These are phyloP conservation scores for Aspergillus sp. DNA, from an alignment of 2,329 filamentous ascomycete genomes.

Conservation along the genomic window DNA sequence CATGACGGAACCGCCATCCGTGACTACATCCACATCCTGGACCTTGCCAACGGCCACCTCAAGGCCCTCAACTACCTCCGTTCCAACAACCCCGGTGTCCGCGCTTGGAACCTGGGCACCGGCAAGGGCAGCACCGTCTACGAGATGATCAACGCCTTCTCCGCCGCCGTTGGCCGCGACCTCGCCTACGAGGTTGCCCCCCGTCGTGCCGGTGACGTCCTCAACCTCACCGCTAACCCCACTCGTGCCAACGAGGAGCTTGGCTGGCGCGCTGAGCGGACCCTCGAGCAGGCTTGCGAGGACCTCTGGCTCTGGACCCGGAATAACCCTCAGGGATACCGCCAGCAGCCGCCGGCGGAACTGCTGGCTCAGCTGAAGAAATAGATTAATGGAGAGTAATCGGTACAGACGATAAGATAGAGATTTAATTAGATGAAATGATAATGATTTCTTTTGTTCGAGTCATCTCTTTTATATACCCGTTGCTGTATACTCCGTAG, in stretches of 20 bases:
- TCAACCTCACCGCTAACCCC: conserved; percentile 91
- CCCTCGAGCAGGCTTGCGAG: conserved; percentile 84
- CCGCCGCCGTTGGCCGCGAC: conserved; percentile 72
- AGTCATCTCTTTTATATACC: too few relatives aligned
- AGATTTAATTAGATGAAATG: conserved; percentile 26
- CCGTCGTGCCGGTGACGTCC: conserved; percentile 78
- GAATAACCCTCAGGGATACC: conserved; percentile 94
- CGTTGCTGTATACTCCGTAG: not conserved
- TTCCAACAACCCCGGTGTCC: conserved; percentile 63
- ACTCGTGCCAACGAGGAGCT: conserved; percentile 80
- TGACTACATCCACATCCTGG: conserved; percentile 64
- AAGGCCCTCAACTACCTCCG: conserved; percentile 62
- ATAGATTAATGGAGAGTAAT: conserved; percentile 11
- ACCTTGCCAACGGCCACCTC: conserved; percentile 45
- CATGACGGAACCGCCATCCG: conserved; percentile 46
- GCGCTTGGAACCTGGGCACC: conserved; percentile 93
- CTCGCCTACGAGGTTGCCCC: conserved; percentile 79
- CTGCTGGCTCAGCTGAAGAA: conserved; percentile 53
- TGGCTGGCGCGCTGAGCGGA: conserved; percentile 81
- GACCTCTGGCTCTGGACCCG: conserved; percentile 96
- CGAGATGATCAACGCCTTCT: conserved; percentile 95
- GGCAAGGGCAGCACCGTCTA: conserved; percentile 92
- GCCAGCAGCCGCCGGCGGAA: conserved; percentile 78
- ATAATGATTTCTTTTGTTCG: conserved; percentile 23
- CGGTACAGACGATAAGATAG: conserved; percentile 1